Conservation (phyloP, 345 rosid genomes). For the Ailanthus altissimus region DNA sequence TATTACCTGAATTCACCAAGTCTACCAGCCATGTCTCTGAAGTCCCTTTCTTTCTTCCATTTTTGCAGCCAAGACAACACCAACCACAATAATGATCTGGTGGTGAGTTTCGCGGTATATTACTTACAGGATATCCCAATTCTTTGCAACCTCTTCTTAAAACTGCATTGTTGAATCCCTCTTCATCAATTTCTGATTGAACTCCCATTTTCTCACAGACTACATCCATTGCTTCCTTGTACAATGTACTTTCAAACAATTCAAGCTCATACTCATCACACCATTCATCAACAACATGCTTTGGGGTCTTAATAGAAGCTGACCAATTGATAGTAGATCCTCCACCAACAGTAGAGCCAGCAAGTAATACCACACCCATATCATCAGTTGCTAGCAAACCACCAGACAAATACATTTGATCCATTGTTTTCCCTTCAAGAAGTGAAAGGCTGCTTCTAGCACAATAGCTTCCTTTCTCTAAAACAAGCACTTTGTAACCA, state of each 20-base stretch:
- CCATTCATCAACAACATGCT: conserved; percentile 79
- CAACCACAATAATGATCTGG: conserved; percentile 81
- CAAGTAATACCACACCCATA: conserved; percentile 53
- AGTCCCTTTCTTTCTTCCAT: conserved; percentile 73
- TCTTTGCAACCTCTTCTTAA: conserved; percentile 75
- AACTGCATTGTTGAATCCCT: conserved; percentile 71
- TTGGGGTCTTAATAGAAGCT: conserved; percentile 72
- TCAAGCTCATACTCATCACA: conserved; percentile 38
- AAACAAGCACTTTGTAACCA: conserved; percentile 72
- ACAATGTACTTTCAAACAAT: conserved; percentile 57
- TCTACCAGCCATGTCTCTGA: conserved; percentile 90
- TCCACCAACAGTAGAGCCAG: conserved; percentile 86
- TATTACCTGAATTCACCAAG: conserved; percentile 65
- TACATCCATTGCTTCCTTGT: conserved; percentile 60
- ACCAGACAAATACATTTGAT: conserved; percentile 65
- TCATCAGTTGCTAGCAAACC: conserved; percentile 66
- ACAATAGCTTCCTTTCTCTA: conserved; percentile 71
- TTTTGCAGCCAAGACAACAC: conserved; percentile 84
- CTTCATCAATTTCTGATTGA: conserved; percentile 55
- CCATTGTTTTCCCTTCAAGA: conserved; percentile 73
- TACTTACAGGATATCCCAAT: conserved; percentile 56
- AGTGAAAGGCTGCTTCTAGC: conserved; percentile 69
- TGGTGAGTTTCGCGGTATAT: conserved; percentile 64
- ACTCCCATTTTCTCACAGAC: conserved; percentile 82
- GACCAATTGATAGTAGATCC: conserved; percentile 90